phyloP scores from a whole-genome alignment of 495 filamentous ascomycete species.

The Choiromyces venosus region DNA sequence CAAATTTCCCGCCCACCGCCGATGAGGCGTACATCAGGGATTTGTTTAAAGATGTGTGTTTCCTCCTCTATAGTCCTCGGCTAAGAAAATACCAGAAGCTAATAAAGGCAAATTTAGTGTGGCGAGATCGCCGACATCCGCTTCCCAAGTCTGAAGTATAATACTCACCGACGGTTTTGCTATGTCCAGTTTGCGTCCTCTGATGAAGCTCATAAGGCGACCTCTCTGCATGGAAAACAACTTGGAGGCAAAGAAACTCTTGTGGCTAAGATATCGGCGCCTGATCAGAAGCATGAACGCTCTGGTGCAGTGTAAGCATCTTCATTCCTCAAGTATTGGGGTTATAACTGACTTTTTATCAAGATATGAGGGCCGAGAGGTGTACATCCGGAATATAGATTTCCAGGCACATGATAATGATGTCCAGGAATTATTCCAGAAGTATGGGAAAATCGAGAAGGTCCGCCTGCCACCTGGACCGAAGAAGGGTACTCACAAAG shows the following conservation, averaged over 20 bases:
- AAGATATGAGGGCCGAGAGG: slow-evolving; percentile 68
- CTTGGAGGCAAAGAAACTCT: slow-evolving; percentile 63
- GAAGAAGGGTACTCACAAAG: slow-evolving; percentile 60
- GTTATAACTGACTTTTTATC: slow-evolving; percentile 10
- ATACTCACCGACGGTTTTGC: slow-evolving; percentile 84
- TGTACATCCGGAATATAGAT: slow-evolving; percentile 74
- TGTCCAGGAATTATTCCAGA: slow-evolving; percentile 61
- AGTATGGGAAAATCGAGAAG: slow-evolving; percentile 67
- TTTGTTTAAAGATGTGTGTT: slow-evolving; percentile 60
- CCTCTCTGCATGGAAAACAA: slow-evolving; percentile 61
- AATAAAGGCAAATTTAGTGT: slow-evolving; percentile 47
- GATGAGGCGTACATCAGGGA: slow-evolving; percentile 73
- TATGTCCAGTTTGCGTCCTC: slow-evolving; percentile 78
- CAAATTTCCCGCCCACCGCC: slow-evolving; percentile 81
- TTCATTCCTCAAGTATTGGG: neutral
- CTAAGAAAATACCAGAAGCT: slow-evolving; percentile 20
- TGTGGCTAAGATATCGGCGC: slow-evolving; percentile 76
- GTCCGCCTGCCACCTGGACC: slow-evolving; percentile 60
- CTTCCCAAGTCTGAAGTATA: slow-evolving; percentile 83
- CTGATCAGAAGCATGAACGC: slow-evolving; percentile 67
- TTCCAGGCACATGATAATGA: slow-evolving; percentile 61
- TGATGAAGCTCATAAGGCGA: slow-evolving; percentile 60
- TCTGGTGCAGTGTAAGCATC: slow-evolving; percentile 59
- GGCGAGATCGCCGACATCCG: slow-evolving; percentile 81
- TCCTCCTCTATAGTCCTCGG: slow-evolving; percentile 5